Base-by-base conservation (phyloP, 208 protist genomes). In the Trypanosoma grayi region DNA sequence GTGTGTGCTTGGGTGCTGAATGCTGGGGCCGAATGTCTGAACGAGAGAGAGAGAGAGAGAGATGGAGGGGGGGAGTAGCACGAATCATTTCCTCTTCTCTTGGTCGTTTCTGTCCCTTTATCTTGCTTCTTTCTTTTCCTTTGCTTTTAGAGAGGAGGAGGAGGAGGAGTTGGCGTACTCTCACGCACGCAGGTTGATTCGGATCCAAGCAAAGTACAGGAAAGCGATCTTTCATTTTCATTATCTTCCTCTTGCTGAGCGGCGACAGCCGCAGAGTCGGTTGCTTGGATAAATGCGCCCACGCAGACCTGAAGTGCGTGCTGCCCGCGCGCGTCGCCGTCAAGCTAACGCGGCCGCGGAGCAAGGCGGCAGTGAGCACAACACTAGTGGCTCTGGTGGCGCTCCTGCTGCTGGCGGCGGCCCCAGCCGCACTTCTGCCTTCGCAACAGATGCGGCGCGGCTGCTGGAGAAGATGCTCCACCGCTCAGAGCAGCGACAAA, bases 401-500 rank as follows among this genome's bases (percentile, higher is more conserved):
- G 18, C 1, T 39, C 18, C 1, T 43, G 2, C 5, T 39, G 25
- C 5, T 56, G 20, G 20, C 30, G 14, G 18, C 22, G 51, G 5
- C 14, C 6, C 1, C 27, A 2, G 6, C 20, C 10, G 20, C 10
- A 47, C 8, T 47, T 24, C 8, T 47, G 16, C 22, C 13, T 25
- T 52, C 13, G 43, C 33, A 25, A 54, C 34, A 31, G 45, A 61
- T 20, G 36, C 63, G 7, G 54, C 46, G n/a, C 63, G 66, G 8
- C 58, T 83, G 5, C 47, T 73, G 20, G 63, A 60, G 33, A 75
- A 68, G 44, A 73, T 81, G 73, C 45, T 47, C 0, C 44, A 39
- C 0, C 68, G 65, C 30, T 56, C 50, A 10, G 61, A 67, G 0
- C 45, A 37, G 44, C n/a, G 44, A 13, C 54, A 39, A 0, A 53